These are phyloP conservation scores for Hebeloma cylindrosporum DNA, from an alignment of 768 basidiomycete species.

Conservation along the genomic window DNA sequence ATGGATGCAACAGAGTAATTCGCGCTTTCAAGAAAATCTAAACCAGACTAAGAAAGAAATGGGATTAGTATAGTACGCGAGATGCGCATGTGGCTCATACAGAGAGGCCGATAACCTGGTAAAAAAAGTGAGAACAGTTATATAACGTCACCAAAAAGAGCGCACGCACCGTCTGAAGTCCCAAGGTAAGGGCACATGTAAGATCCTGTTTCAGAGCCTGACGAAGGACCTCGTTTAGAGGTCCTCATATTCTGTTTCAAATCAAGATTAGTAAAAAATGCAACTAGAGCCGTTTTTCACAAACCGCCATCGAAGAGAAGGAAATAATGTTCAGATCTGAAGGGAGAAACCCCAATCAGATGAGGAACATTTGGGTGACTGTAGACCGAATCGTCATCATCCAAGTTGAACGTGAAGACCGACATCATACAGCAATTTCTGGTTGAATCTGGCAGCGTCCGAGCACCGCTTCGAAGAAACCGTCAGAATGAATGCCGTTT, in stretches of 20 bases:
- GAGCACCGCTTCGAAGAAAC: neutral
- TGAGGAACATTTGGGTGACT: conserved; percentile 9
- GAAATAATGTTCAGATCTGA: conserved; percentile 1
- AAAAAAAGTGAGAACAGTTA: neutral
- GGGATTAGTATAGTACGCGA: neutral
- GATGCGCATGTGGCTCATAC: neutral
- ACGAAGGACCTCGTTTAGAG: neutral
- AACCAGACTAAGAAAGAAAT: conserved; percentile 5
- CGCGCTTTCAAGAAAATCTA: conserved; percentile 6
- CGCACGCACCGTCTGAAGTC: conserved; percentile 3
- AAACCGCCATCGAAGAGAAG: conserved; percentile 9
- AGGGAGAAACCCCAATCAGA: conserved; percentile 4
- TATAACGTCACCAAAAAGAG: neutral
- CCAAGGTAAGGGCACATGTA: conserved; percentile 1
- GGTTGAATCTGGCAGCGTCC: conserved; percentile 4
- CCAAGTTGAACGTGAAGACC: neutral
- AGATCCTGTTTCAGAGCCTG: conserved; percentile 2
- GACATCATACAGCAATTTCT: conserved; percentile 4
- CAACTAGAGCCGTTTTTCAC: neutral
- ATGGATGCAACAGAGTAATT: conserved; percentile 6
- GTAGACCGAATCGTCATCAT: neutral
- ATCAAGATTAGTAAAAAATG: neutral
- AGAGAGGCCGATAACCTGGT: conserved; percentile 7
- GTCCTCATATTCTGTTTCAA: neutral
- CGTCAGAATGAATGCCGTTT: neutral